A percentile compares a stretch with the other conserved stretches of the same genome.
Conservation (phyloP, 2,329 filamentous ascomycete genomes). For the Penicillium sp. region DNA sequence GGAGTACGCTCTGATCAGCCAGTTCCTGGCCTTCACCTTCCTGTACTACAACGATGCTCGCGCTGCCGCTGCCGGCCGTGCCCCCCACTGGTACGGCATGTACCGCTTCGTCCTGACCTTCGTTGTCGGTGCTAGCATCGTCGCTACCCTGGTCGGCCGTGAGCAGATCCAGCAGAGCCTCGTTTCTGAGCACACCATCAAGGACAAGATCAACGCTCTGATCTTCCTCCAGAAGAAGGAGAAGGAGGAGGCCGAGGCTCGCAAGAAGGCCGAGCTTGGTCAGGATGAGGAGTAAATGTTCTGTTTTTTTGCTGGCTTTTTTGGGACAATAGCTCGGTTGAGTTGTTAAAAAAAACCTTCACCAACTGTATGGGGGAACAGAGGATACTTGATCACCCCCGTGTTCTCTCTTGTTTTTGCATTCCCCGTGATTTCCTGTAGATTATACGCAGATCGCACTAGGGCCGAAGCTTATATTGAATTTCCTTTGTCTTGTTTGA, state of each 20-base stretch:
- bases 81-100: constrained; percentile 81
- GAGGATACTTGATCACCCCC: constrained; percentile 14
- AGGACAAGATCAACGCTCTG: constrained; percentile 61
- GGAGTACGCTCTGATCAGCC: constrained; percentile 82
- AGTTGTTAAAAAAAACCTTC: constrained; percentile 6
- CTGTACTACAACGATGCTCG: constrained; percentile 85
- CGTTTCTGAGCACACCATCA: constrained; percentile 45
- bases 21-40: constrained; percentile 83
- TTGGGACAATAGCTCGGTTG: constrained; percentile 9
- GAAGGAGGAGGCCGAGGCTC: constrained; percentile 52
- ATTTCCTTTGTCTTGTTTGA: constrained; percentile 31
- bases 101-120: constrained; percentile 94
- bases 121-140: constrained; percentile 81
- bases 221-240: constrained; percentile 55
- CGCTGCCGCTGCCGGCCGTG: constrained; percentile 76
- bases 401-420: constrained; percentile 34
- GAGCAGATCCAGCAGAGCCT: constrained; percentile 68
- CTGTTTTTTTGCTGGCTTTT: constrained; percentile 18
- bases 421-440: constrained; percentile 42
- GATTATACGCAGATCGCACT: constrained; percentile 43
- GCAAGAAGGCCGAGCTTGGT: constrained; percentile 39
- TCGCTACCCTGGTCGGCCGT: constrained; percentile 79
- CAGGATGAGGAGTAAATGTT: constrained; percentile 43
- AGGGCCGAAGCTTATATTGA: constrained; percentile 38
- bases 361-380: constrained; percentile 14